Evolutionary conservation across 164 flowering plant species (phyloP), one percentile per base, ranked within the genome.

Genomic region (Vitis amurensis): DNA sequence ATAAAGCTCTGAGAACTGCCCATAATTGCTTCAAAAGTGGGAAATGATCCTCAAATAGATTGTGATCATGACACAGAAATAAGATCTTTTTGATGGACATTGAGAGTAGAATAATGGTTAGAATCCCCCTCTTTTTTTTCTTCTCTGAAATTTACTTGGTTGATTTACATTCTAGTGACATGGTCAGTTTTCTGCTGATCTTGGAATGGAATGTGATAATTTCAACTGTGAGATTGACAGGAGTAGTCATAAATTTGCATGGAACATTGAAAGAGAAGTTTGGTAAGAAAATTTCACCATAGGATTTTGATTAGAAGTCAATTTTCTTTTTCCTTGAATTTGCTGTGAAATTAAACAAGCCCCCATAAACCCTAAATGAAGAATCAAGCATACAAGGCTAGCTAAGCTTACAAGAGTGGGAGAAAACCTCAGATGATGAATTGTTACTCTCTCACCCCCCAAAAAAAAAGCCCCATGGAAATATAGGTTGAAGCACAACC

Each of bases 401-500:
- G 7, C 44, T 37, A 37, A 37, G 44, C 44, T 37, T 37, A 37
- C 44, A 37, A 37, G 44, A 37, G 7, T 37, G 5, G 8, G 7
- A 37, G 44, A 37, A 69, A 51, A 19, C 55, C 11, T 29, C 0
- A 30, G 56, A 7, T 47, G 58, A 19, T 19, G 15, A 61, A n/a
- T 48, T 37, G 44, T 37, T 37, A 4, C 44, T 12, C 57, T 11
- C 59, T 55, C 69, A 19, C 17, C 69, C 52, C 44, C 4, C 44
- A 0, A 37, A 37, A 37, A 37, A 3, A 71, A 65, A 67, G 30
- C 64, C 57, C 63, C 23, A 14, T 9, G 47, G 14, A 71, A 50
- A 51, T 71, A 64, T 19, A 63, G 67, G 63, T 57, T 17, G 64
- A 57, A 37, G 44, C 44, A n/a, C 64, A 49, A 16, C 44, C 47